Evolutionary conservation across 2,329 filamentous ascomycete genomes (phyloP).

Genomic region (Lizonia empirigonia): DNA sequence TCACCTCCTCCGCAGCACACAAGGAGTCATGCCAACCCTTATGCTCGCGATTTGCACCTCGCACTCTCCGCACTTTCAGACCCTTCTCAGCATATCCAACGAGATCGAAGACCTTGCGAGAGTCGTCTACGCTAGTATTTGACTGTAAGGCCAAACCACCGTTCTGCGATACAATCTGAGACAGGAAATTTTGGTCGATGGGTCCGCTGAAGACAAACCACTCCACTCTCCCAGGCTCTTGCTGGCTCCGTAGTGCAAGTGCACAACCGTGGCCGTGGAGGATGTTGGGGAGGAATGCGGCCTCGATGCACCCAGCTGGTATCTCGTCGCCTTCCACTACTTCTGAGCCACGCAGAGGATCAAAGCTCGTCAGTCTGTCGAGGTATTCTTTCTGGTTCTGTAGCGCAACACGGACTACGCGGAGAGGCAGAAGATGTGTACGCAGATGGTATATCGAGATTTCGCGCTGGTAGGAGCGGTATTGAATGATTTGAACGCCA

Average conservation of each 20-base stretch:
- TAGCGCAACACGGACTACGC: slow-evolving; percentile 6
- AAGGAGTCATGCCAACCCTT: slow-evolving; percentile 25
- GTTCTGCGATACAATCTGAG: neutral
- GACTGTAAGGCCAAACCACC: neutral
- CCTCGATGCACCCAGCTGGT: slow-evolving; percentile 24
- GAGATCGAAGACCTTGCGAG: slow-evolving; percentile 24
- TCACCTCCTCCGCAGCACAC: slow-evolving; percentile 41
- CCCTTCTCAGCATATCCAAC: slow-evolving; percentile 25
- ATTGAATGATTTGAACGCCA: slow-evolving; percentile 10
- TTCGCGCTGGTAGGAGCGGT: slow-evolving; percentile 22
- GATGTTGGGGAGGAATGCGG: slow-evolving; percentile 22
- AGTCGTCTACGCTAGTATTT: neutral
- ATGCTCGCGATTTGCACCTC: slow-evolving; percentile 25
- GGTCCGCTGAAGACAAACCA: slow-evolving; percentile 31
- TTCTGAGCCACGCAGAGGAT: slow-evolving; percentile 10
- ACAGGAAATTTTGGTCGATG: slow-evolving; percentile 10
- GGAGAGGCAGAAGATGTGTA: slow-evolving; percentile 10
- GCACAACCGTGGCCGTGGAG: slow-evolving; percentile 28
- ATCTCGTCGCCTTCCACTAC: slow-evolving; percentile 24
- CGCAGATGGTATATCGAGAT: slow-evolving; percentile 32
- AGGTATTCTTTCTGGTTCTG: slow-evolving; percentile 17
- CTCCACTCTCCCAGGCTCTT: slow-evolving; percentile 15
- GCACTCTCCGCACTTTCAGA: slow-evolving; percentile 1
- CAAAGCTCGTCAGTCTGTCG: slow-evolving; percentile 14
- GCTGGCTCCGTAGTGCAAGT: slow-evolving; percentile 26